Conservation (phyloP, 1,139 yeast species). For the Debaryomycetaceae sp. region DNA sequence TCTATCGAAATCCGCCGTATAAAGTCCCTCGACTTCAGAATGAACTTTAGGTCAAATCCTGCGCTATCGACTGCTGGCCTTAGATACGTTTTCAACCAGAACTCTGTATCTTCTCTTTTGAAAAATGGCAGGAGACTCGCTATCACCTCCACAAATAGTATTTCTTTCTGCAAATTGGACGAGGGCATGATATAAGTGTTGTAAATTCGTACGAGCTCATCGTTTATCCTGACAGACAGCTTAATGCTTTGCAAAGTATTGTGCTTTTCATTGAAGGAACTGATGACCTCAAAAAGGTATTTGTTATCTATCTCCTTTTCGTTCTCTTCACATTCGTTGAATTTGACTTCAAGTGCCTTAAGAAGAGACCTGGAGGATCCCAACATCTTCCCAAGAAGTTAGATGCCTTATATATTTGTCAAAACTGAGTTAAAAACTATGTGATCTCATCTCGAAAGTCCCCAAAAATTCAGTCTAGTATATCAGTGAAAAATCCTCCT, state of each 20-base stretch:
- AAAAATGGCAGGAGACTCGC: conserved; percentile 36
- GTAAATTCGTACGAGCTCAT: conserved; percentile 47
- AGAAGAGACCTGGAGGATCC: conserved; percentile 35
- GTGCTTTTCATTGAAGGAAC: conserved; percentile 34
- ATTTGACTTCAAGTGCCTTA: conserved; percentile 27
- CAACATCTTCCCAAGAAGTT: conserved; percentile 13
- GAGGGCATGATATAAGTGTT: conserved; percentile 31
- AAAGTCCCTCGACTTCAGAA: conserved; percentile 41
- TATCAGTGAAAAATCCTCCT: not conserved
- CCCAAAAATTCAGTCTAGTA: too few relatives aligned
- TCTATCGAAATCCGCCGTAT: conserved; percentile 30
- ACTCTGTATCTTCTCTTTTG: conserved; percentile 34
- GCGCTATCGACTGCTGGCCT: conserved; percentile 61
- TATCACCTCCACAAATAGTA: conserved; percentile 46
- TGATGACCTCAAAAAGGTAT: conserved; percentile 16
- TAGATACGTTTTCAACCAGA: conserved; percentile 54
- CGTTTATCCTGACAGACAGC: conserved; percentile 41
- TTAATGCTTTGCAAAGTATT: conserved; percentile 32
- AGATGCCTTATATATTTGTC: not conserved
- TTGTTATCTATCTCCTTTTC: conserved; percentile 6
- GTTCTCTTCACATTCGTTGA: conserved; percentile 23
- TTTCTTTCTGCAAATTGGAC: conserved; percentile 32
- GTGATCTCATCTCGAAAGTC: not conserved
- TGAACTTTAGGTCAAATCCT: conserved; percentile 42
- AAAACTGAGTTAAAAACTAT: not conserved